phyloP scores from a whole-genome alignment of 148 eudicot genomes.

The Silene uniflora region DNA sequence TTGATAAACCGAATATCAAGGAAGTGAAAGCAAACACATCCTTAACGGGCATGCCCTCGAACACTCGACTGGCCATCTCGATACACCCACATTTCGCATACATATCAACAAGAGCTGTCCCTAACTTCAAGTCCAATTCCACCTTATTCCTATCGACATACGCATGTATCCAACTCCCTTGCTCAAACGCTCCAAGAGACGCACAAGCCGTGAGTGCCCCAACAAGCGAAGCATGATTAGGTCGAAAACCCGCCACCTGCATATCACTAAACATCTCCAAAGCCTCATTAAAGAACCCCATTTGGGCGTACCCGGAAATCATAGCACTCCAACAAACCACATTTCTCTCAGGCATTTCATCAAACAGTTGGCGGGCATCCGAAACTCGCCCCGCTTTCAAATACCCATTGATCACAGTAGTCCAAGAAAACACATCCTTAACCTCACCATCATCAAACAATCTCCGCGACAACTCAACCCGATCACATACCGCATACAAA shows the following conservation, averaged over 20 bases:
- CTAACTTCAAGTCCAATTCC: constrained; percentile 48
- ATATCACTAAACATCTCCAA: constrained; percentile 50
- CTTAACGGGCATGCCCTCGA: constrained; percentile 42
- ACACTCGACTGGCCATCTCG: constrained; percentile 45
- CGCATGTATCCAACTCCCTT: constrained; percentile 72
- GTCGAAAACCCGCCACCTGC: constrained; percentile 46
- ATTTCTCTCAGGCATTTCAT: constrained; percentile 70
- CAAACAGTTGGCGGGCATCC: constrained; percentile 57
- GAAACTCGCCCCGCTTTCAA: constrained; percentile 40
- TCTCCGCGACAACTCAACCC: constrained; percentile 33
- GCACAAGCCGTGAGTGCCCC: constrained; percentile 67
- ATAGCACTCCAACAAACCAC: constrained; percentile 65
- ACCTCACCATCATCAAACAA: constrained; percentile 41
- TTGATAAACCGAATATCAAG: constrained; percentile 65
- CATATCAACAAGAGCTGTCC: constrained; percentile 74
- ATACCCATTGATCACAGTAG: constrained; percentile 68
- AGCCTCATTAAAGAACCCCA: constrained; percentile 53
- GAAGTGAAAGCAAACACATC: constrained; percentile 60
- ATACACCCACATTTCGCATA: constrained; percentile 68
- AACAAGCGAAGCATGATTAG: constrained; percentile 50
- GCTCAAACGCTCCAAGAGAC: constrained; percentile 58
- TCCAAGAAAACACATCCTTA: constrained; percentile 71
- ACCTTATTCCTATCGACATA: constrained; percentile 37
- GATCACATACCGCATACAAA: constrained; percentile 47
- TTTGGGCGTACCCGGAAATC: constrained; percentile 56